Conservation (phyloP, 2,329 filamentous ascomycete genomes). For the Colletotrichum neosansevieriae region DNA sequence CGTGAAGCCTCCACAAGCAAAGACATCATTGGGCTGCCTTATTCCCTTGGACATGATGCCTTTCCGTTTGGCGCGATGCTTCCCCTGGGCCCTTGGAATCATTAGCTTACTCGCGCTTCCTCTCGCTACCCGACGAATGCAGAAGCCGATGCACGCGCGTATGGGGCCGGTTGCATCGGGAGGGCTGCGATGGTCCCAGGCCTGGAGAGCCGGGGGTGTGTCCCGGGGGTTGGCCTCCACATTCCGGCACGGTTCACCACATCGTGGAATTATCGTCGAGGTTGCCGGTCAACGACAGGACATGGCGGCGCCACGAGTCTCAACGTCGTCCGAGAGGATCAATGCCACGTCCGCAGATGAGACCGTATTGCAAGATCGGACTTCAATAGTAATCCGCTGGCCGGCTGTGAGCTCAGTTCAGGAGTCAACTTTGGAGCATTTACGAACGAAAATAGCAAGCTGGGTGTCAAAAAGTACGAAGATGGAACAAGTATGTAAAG, state of each 20-base stretch:
- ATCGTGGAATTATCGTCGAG: not conserved
- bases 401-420: conserved; percentile 3
- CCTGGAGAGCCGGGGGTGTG: not conserved
- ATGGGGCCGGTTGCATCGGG: conserved; percentile 2
- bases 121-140: conserved; percentile 31
- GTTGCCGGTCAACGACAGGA: conserved; percentile 27
- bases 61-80: conserved; percentile 20
- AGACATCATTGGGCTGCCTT: conserved; percentile 5
- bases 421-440: not conserved
- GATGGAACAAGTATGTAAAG: not conserved
- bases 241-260: conserved; percentile 27
- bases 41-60: conserved; percentile 8
- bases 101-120: conserved; percentile 18
- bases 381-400: not conserved
- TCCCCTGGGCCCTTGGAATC: not conserved
- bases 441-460: not conserved
- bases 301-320: conserved; percentile 36
- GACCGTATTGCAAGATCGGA: conserved; percentile 7
- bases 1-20: not conserved
- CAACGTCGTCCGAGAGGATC: conserved; percentile 20
- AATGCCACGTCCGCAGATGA: conserved; percentile 20
- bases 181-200: conserved; percentile 14
- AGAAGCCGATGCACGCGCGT: conserved; percentile 4
- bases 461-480: no score
- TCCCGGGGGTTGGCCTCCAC: conserved; percentile 8